These are phyloP conservation scores for Kazachstania taianensis DNA, from an alignment of 805 yeast genomes.

Conservation along the genomic window DNA sequence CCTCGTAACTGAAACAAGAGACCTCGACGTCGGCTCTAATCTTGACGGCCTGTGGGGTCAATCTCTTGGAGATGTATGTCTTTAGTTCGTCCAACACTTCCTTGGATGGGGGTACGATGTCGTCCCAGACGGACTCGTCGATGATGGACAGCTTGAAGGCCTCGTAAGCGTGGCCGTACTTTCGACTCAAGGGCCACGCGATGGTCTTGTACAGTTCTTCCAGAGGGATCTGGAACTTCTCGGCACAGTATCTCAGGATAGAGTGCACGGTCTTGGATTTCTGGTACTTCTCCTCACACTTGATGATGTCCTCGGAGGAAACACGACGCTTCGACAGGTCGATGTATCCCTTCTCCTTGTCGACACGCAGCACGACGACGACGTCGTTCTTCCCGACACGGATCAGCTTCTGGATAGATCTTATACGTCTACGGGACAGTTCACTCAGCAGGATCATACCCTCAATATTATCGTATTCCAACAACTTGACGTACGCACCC, in stretches of 20 bases:
- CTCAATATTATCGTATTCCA: conserved; percentile 96
- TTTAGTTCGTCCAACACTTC: conserved; percentile 78
- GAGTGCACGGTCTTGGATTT: conserved; percentile 97
- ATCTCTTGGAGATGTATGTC: conserved; percentile 78
- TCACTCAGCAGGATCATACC: conserved; percentile 97
- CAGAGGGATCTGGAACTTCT: conserved; percentile 80
- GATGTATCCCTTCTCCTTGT: conserved; percentile 96
- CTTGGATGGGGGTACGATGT: conserved; percentile 55
- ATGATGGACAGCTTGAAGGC: conserved; percentile 95
- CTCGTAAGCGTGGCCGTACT: conserved; percentile 94
- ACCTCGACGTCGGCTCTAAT: conserved; percentile 98
- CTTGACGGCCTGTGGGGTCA: conserved; percentile 96
- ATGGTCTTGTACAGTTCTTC: conserved; percentile 78
- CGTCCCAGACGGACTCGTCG: conserved; percentile 76
- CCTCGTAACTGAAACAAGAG: conserved; percentile 93
- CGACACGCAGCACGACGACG: conserved; percentile 95
- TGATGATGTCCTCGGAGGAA: conserved; percentile 91
- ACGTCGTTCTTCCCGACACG: conserved; percentile 98
- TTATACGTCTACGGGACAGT: conserved; percentile 95
- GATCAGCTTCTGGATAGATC: conserved; percentile 93
- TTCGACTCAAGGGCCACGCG: conserved; percentile 96
- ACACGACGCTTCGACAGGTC: conserved; percentile 97
- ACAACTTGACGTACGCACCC: conserved; percentile 96
- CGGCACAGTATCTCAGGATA: conserved; percentile 97
- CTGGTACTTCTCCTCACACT: conserved; percentile 95